These are phyloP conservation scores for Debaryomyces singareniensis DNA, from an alignment of 1,139 yeast genomes.

Conservation along the genomic window DNA sequence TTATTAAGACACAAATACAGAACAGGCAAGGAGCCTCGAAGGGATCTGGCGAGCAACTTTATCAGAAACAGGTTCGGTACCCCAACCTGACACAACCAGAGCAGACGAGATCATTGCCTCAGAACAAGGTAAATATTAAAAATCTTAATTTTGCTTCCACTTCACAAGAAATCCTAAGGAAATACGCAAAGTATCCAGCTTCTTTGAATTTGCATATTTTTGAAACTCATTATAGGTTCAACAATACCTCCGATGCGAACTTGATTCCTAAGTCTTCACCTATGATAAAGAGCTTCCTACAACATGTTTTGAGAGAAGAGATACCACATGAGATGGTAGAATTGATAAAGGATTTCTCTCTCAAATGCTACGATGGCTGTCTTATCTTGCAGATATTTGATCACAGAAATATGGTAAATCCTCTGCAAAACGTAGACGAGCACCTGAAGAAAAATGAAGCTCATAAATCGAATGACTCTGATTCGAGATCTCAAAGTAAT, in stretches of 20 bases:
- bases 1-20: too few species aligned
- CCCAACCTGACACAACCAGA: slow-evolving; percentile 7
- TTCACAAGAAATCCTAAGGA: slow-evolving; percentile 66
- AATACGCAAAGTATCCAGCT: slow-evolving; percentile 73
- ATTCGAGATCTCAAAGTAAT: slow-evolving; percentile 1
- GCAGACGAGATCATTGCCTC: slow-evolving; percentile 22
- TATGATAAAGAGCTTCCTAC: slow-evolving; percentile 72
- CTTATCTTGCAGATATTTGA: slow-evolving; percentile 78
- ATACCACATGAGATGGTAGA: slow-evolving; percentile 90
- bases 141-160: slow-evolving; percentile 62
- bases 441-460: slow-evolving; percentile 3
- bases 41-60: too few species aligned
- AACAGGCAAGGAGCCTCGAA: too few species aligned
- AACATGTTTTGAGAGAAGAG: slow-evolving; percentile 71
- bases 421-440: too few species aligned
- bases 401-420: slow-evolving; percentile 41
- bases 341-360: slow-evolving; percentile 78
- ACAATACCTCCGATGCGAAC: slow-evolving; percentile 62
- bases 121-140: slow-evolving; percentile 25
- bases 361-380: slow-evolving; percentile 84
- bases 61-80: too few species aligned
- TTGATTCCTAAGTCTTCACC: slow-evolving; percentile 77
- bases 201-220: slow-evolving; percentile 85
- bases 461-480: slow-evolving; percentile 3
- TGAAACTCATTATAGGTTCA: slow-evolving; percentile 82